Evolutionary conservation across 768 basidiomycete species (phyloP).

Genomic region (Rhodotorula sphaerocarpa): DNA sequence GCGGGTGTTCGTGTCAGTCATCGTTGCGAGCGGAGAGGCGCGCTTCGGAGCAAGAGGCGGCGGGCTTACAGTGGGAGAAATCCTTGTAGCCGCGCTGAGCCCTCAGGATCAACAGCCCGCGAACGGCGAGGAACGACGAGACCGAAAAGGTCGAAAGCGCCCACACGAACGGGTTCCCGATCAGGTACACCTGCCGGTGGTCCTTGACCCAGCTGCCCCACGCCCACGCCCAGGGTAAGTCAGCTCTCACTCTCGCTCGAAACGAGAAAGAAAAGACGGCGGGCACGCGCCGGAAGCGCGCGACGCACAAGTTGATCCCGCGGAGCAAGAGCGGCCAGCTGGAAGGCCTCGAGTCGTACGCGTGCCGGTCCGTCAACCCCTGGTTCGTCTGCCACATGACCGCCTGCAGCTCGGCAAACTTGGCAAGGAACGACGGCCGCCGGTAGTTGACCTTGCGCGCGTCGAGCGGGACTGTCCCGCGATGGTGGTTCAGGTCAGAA

Average conservation of each 20-base stretch:
- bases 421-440: conserved; percentile 76
- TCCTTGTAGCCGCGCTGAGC: conserved; percentile 85
- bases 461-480: conserved; percentile 55
- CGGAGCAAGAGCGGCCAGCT: conserved; percentile 84
- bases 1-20: conserved; percentile 5
- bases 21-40: not conserved
- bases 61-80: conserved; percentile 72
- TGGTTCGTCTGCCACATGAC: conserved; percentile 89
- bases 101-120: conserved; percentile 74
- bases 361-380: conserved; percentile 87
- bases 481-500: not conserved
- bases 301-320: conserved; percentile 64
- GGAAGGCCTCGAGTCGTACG: conserved; percentile 85
- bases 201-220: conserved; percentile 95
- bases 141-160: conserved; percentile 71
- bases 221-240: not conserved
- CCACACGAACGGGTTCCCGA: conserved; percentile 93
- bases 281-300: too few relatives aligned
- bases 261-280: not conserved
- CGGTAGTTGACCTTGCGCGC: conserved; percentile 82
- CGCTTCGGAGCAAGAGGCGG: not conserved
- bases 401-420: conserved; percentile 81
- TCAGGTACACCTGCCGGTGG: conserved; percentile 84
- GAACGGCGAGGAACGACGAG: conserved; percentile 56
- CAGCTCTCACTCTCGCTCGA: too few relatives aligned